Evolutionary conservation across 306 rosid genomes (phyloP).

Genomic region (Trifolium subterraneum): DNA sequence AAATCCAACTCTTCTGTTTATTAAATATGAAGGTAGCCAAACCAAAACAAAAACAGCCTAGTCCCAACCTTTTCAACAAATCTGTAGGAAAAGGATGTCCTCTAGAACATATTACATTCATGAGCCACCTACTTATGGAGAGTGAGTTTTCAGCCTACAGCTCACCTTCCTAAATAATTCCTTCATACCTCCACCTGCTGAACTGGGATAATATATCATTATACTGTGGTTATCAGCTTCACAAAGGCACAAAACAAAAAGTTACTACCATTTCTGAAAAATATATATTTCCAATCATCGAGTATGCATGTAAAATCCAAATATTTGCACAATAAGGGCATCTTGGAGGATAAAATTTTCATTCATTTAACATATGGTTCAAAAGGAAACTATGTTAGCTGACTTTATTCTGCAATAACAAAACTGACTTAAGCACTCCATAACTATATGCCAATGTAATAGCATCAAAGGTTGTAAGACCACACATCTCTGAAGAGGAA

Average conservation of each 20-base stretch:
- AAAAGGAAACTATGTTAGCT: slow-evolving; percentile 11
- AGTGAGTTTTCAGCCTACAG: slow-evolving; percentile 39
- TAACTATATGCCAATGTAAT: slow-evolving; percentile 11
- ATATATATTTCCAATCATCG: slow-evolving; percentile 38
- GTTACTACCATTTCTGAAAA: slow-evolving; percentile 49
- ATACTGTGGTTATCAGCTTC: slow-evolving; percentile 97
- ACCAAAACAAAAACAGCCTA: slow-evolving; percentile 34
- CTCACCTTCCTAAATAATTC: slow-evolving; percentile 97
- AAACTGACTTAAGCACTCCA: neutral
- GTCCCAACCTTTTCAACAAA: slow-evolving; percentile 29
- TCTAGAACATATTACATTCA: slow-evolving; percentile 31
- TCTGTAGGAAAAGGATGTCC: slow-evolving; percentile 37
- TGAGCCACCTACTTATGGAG: slow-evolving; percentile 35
- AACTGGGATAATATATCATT: slow-evolving; percentile 99
- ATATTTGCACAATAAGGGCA: slow-evolving; percentile 26
- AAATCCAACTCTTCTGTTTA: slow-evolving; percentile 23
- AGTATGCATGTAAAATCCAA: slow-evolving; percentile 21
- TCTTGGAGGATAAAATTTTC: slow-evolving; percentile 17
- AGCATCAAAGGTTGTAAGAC: too few relatives aligned
- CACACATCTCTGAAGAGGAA: neutral
- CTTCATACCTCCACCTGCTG: slow-evolving; percentile 99
- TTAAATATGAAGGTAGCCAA: slow-evolving; percentile 22
- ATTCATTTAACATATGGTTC: slow-evolving; percentile 23
- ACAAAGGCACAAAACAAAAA: slow-evolving; percentile 42
- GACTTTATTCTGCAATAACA: slow-evolving; percentile 5